These are phyloP conservation scores for Millerago galiae DNA, from an alignment of 805 yeast genomes.

Conservation along the genomic window DNA sequence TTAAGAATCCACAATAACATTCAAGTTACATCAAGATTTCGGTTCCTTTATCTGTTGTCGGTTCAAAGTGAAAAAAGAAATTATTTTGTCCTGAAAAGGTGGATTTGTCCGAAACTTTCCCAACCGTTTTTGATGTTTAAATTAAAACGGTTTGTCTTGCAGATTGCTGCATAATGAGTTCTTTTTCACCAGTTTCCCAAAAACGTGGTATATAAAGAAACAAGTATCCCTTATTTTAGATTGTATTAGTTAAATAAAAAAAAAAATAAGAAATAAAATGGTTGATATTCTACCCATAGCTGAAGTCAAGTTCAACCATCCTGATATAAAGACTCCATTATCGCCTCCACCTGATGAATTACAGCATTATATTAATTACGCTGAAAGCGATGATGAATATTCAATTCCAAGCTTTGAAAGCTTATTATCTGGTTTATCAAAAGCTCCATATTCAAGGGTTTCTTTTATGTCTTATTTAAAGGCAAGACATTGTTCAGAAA, in stretches of 20 bases:
- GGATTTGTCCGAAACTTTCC: background rate
- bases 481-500: slow-evolving; percentile 22
- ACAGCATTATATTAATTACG: background rate
- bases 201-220: background rate
- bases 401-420: slow-evolving; percentile 19
- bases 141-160: slow-evolving; percentile 5
- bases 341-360: slow-evolving; percentile 13
- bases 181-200: background rate
- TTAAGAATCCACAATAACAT: no score
- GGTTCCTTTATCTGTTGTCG: no score
- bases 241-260: background rate
- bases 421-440: slow-evolving; percentile 18
- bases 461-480: slow-evolving; percentile 20
- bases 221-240: background rate
- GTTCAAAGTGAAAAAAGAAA: no score
- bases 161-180: background rate
- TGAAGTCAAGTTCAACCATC: slow-evolving; percentile 3
- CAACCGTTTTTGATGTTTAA: background rate
- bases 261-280: background rate
- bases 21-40: no score
- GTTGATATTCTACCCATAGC: background rate
- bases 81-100: background rate
- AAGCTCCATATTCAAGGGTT: slow-evolving; percentile 22
- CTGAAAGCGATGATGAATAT: slow-evolving; percentile 1
- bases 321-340: slow-evolving; percentile 10